Conservation (phyloP, 2,329 filamentous ascomycete genomes). For the Aspergillus unguis region DNA sequence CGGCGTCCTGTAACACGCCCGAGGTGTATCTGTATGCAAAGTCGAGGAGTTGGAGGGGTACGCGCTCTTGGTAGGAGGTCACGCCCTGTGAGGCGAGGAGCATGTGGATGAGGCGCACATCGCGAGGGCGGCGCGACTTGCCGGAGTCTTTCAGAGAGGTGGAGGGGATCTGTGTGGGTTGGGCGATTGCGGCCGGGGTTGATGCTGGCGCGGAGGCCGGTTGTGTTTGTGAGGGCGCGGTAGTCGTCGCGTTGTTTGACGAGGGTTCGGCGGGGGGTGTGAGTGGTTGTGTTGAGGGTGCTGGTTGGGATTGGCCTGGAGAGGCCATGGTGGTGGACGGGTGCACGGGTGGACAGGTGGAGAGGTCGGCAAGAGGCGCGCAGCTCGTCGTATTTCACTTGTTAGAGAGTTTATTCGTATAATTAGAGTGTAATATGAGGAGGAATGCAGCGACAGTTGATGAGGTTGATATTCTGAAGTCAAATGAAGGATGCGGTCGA, state of each 20-base stretch:
- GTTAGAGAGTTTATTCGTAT: background rate
- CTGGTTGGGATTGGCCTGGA: slow-evolving; percentile 31
- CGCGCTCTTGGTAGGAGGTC: slow-evolving; percentile 51
- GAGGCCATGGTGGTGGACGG: slow-evolving; percentile 31
- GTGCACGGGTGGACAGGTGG: slow-evolving; percentile 2
- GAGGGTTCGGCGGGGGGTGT: slow-evolving; percentile 44
- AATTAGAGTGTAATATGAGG: background rate
- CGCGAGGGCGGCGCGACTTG: slow-evolving; percentile 47
- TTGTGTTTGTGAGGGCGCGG: slow-evolving; percentile 17
- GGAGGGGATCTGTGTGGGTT: slow-evolving; percentile 36
- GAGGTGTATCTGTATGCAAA: slow-evolving; percentile 55
- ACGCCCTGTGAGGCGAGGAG: slow-evolving; percentile 49
- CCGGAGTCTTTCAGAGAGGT: slow-evolving; percentile 47
- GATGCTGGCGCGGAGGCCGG: slow-evolving; percentile 16
- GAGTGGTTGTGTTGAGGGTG: slow-evolving; percentile 36
- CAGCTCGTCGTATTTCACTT: background rate
- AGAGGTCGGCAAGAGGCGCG: background rate
- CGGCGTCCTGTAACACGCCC: slow-evolving; percentile 50
- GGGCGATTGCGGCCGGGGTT: slow-evolving; percentile 14
- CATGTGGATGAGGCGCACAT: slow-evolving; percentile 51
- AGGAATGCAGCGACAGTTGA: no score
- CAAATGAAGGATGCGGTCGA: no score
- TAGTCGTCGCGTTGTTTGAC: slow-evolving; percentile 5
- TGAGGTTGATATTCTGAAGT: no score
- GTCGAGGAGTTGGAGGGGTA: slow-evolving; percentile 51